phyloP scores from a whole-genome alignment of 345 rosid genomes.

The Corchorus olitorius region DNA sequence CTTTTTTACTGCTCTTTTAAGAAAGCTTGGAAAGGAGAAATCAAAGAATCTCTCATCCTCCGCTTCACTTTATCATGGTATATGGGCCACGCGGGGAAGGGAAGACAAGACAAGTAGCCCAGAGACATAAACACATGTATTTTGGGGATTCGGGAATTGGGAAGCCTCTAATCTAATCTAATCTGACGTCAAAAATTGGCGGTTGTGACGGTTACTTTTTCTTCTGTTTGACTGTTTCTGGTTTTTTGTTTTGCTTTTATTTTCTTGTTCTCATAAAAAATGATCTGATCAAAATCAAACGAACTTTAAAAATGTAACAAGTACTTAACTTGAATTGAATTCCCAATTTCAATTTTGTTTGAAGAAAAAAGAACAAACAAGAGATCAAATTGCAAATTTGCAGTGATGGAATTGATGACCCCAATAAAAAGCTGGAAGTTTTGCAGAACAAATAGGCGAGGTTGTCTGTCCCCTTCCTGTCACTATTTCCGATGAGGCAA shows the following conservation, averaged over 20 bases:
- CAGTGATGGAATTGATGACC: no score
- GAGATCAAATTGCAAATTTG: no score
- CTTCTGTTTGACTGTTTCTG: background rate
- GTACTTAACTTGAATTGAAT: background rate
- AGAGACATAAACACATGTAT: constrained; percentile 2
- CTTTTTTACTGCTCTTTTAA: background rate
- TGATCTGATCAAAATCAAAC: background rate
- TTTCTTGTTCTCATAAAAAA: background rate
- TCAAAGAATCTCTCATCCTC: background rate
- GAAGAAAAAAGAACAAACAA: no score
- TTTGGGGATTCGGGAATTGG: background rate
- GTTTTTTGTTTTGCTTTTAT: background rate
- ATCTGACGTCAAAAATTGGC: background rate
- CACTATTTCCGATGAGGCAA: no score
- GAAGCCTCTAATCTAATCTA: background rate
- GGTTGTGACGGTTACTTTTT: background rate
- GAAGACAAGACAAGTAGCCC: constrained; percentile 9
- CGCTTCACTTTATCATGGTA: background rate
- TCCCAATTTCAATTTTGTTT: no score
- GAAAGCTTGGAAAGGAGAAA: background rate
- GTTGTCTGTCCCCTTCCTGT: no score
- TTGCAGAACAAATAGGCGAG: no score
- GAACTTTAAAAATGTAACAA: background rate
- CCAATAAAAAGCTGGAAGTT: no score
- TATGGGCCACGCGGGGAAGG: background rate